Conservation (phyloP, 2,329 filamentous ascomycete genomes). For the Fusarium tricinctum region DNA sequence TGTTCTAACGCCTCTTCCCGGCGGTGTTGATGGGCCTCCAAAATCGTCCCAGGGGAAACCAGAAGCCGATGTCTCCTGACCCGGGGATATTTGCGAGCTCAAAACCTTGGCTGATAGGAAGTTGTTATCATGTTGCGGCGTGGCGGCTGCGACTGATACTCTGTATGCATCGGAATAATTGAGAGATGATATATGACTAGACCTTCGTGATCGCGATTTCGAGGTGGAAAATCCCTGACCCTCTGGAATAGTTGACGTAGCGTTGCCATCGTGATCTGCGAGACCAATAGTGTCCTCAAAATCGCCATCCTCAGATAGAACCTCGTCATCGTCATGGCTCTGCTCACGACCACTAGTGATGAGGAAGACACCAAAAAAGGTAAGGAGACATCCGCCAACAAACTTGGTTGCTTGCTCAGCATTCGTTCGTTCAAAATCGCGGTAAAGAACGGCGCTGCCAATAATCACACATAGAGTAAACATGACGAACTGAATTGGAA, state of each 20-base stretch:
- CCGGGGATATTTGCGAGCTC: constrained; percentile 53
- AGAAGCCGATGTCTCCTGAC: constrained; percentile 58
- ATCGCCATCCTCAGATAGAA: constrained; percentile 68
- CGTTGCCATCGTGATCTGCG: constrained; percentile 61
- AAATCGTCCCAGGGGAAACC: constrained; percentile 61
- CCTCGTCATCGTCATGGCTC: constrained; percentile 69
- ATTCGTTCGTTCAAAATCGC: constrained; percentile 91
- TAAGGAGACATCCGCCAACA: constrained; percentile 88
- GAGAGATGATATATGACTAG: constrained; percentile 63
- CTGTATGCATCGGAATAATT: constrained; percentile 60
- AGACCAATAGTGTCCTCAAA: constrained; percentile 75
- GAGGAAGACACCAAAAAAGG: constrained; percentile 96
- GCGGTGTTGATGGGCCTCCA: constrained; percentile 50
- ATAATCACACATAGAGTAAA: constrained; percentile 97
- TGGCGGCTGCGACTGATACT: constrained; percentile 47
- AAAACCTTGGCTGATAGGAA: constrained; percentile 55
- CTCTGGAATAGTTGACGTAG: constrained; percentile 32
- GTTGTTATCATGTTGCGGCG: constrained; percentile 55
- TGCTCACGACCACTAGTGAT: constrained; percentile 87
- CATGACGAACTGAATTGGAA: constrained; percentile 96
- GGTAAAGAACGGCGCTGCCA: constrained; percentile 91
- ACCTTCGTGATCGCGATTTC: constrained; percentile 60
- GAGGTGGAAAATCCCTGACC: constrained; percentile 43
- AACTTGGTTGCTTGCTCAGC: constrained; percentile 84
- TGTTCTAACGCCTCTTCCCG: constrained; percentile 55